Percentiles rank a stretch among this genome's conserved stretches.
phyloP scores from a whole-genome alignment of 2,329 filamentous ascomycete species.

The Alternaria sp. region DNA sequence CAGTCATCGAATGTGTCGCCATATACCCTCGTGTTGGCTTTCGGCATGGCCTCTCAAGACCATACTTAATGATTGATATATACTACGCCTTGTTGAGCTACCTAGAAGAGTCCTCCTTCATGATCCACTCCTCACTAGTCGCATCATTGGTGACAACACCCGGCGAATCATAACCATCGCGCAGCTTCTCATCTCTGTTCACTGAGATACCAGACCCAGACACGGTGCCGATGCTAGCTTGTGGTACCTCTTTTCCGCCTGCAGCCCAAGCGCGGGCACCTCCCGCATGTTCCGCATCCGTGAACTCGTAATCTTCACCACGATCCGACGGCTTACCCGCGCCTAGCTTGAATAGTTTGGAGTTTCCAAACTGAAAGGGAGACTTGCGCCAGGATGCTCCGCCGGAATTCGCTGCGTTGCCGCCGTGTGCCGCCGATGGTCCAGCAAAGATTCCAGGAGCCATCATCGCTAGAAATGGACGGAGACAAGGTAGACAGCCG shows the following conservation, averaged over 20 bases:
- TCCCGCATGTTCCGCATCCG: neutral
- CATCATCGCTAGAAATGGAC: neutral
- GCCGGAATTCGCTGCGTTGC: neutral
- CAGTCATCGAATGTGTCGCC: neutral
- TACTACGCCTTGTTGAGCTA: neutral
- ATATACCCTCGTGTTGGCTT: neutral
- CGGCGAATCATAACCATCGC: neutral
- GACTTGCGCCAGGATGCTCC: neutral
- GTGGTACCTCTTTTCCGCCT: neutral
- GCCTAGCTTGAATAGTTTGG: neutral
- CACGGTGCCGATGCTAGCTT: neutral
- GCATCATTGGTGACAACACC: neutral
- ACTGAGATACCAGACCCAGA: neutral
- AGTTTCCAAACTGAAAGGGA: neutral
- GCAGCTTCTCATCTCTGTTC: neutral
- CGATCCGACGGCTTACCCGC: neutral
- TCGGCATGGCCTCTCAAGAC: neutral
- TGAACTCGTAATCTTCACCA: neutral
- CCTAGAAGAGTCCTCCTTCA: neutral
- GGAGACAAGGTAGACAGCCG: neutral
- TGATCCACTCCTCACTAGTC: slow-evolving; percentile 1
- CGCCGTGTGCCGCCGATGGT: neutral
- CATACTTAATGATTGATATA: neutral
- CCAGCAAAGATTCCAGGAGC: neutral
- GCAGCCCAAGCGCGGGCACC: neutral